These are phyloP conservation scores for Aspergillus sojae DNA, from an alignment of 2,329 filamentous ascomycete species.

Conservation along the genomic window DNA sequence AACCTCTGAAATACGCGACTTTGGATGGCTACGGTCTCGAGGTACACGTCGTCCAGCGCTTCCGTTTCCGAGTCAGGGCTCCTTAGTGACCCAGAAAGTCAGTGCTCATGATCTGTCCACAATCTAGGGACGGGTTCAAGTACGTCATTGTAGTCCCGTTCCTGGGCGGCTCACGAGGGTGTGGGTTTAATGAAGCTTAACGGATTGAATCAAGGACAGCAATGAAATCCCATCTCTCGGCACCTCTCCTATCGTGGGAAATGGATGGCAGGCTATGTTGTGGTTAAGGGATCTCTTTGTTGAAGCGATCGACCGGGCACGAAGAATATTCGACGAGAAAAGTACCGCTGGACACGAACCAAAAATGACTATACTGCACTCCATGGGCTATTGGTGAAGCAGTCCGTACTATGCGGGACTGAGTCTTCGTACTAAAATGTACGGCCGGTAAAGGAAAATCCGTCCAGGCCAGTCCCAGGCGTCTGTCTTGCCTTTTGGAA, in stretches of 20 bases:
- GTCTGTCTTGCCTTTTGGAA: conserved; percentile 16
- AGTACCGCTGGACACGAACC: conserved; percentile 26
- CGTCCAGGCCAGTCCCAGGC: conserved; percentile 23
- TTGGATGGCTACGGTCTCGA: conserved; percentile 62
- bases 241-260: conserved; percentile 8
- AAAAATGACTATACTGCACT: conserved; percentile 25
- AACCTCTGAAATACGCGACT: conserved; percentile 69
- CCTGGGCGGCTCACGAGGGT: not conserved
- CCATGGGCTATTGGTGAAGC: conserved; percentile 26
- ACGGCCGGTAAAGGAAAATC: conserved; percentile 26
- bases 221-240: conserved; percentile 6
- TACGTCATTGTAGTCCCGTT: conserved; percentile 35
- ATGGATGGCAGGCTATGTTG: conserved; percentile 21
- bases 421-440: conserved; percentile 32
- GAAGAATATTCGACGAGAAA: conserved; percentile 18
- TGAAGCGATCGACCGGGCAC: conserved; percentile 29
- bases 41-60: conserved; percentile 60
- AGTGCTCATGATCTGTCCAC: conserved; percentile 23
- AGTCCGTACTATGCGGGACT: conserved; percentile 28
- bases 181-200: not conserved
- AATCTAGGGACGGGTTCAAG: conserved; percentile 15
- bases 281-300: conserved; percentile 25
- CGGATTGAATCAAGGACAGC: conserved; percentile 6
- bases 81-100: conserved; percentile 33
- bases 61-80: conserved; percentile 50